Evolutionary conservation across 2,329 filamentous ascomycete genomes (phyloP).

Genomic region (Fusarium pilosicola): DNA sequence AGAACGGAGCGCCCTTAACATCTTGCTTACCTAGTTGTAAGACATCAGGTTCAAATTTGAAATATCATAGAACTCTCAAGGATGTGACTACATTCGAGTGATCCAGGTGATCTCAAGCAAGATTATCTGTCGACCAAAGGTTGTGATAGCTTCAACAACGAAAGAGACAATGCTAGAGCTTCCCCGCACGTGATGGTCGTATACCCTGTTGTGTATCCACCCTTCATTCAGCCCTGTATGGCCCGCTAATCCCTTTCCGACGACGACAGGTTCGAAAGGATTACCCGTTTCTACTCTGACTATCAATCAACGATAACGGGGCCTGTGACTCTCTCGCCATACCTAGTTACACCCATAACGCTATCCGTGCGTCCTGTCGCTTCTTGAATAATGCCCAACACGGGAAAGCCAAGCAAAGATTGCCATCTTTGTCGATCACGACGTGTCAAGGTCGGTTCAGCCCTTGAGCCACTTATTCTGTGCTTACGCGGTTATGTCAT

Average conservation of each 20-base stretch:
- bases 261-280: conserved; percentile 41
- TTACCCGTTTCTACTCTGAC: conserved; percentile 40
- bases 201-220: background rate
- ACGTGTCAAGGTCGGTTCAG: conserved; percentile 52
- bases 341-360: background rate
- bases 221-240: conserved; percentile 33
- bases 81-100: background rate
- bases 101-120: background rate
- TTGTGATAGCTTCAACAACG: background rate
- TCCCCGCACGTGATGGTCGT: conserved; percentile 26
- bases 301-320: conserved; percentile 17
- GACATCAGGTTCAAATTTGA: background rate
- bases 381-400: conserved; percentile 51
- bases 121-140: background rate
- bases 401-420: conserved; percentile 53
- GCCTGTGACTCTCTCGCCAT: background rate
- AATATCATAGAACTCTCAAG: background rate
- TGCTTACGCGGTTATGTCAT: conserved; percentile 14
- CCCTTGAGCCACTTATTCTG: background rate
- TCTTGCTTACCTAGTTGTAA: too few relatives aligned
- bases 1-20: too few relatives aligned
- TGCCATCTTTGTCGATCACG: conserved; percentile 54
- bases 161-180: background rate
- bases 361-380: background rate
- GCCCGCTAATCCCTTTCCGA: conserved; percentile 33